Percentiles rank a stretch among this genome's conserved stretches.
Conservation (phyloP, 257 asterid genomes). For the Verbena officinalis region DNA sequence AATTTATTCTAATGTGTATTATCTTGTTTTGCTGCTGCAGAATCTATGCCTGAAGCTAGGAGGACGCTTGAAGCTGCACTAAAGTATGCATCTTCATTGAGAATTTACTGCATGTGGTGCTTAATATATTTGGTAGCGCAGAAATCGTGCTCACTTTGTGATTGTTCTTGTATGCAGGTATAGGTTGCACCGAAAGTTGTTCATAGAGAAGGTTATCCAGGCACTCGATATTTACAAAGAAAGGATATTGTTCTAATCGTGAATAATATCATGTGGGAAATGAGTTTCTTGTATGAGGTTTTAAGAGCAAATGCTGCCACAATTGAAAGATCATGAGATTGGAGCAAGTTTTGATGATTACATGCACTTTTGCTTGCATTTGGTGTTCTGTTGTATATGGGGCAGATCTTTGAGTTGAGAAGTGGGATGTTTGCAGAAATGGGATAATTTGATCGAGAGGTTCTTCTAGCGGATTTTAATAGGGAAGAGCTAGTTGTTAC, state of each 20-base stretch:
- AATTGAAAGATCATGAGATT: not conserved
- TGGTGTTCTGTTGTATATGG: not conserved
- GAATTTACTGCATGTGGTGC: not conserved
- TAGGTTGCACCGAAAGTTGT: constrained; percentile 75
- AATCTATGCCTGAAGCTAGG: constrained; percentile 73
- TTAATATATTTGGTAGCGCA: not conserved
- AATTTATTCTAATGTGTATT: constrained; percentile 3
- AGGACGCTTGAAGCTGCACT: constrained; percentile 87
- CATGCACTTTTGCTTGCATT: constrained; percentile 12
- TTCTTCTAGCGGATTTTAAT: not conserved
- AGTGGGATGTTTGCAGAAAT: constrained; percentile 2
- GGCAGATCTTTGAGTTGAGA: not conserved
- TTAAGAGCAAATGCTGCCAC: constrained; percentile 9
- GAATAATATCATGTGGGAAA: constrained; percentile 9
- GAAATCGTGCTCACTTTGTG: constrained; percentile 17
- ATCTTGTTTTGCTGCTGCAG: constrained; percentile 45
- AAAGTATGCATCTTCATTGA: constrained; percentile 50
- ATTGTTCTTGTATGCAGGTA: constrained; percentile 58
- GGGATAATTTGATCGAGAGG: constrained; percentile 5
- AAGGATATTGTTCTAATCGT: constrained; percentile 60
- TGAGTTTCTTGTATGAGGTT: constrained; percentile 15
- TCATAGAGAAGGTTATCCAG: constrained; percentile 79
- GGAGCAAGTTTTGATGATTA: constrained; percentile 12
- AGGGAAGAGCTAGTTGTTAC: not conserved
- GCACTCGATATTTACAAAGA: constrained; percentile 83